Evolutionary conservation across 2,329 filamentous ascomycete genomes (phyloP), one percentile per base, ranked within the genome.

Genomic region (Colletotrichum nymphaeae): DNA sequence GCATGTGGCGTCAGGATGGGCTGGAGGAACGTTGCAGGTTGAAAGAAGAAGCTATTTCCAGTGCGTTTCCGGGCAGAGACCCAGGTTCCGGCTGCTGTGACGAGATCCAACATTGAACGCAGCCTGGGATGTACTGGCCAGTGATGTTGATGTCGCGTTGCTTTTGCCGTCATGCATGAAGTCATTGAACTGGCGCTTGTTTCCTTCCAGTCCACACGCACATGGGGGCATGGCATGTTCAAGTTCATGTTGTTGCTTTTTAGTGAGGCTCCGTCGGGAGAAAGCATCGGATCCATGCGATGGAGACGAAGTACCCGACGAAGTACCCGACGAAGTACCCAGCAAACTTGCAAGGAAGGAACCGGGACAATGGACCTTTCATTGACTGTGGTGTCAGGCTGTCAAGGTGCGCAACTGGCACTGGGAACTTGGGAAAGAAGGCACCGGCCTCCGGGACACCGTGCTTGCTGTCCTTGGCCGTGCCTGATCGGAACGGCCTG

Each of bases 231-330:
- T 22, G 12, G 28, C 30, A 32, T 46, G 26, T 63, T 35, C 14
- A 5, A 42, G 55, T 57, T 32, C 53, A 72, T 69, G 65, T 72
- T 59, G 65, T 64, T 64, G 53, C n/a, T 59, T 69, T 58, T 63
- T 53, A 63, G 59, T 64, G 66, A 72, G 69, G 65, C 69, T 72
- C 69, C 46, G 53, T 59, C 49, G 64, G 35, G 42, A 49, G 42
- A 49, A 53, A 63, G 60, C 28, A 26, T 24, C 28, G 69, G 46
- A 57, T 56, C 57, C 69, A 35, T 56, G 69, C 24, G 28, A 59
- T 46, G 28, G 42, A 49, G 32, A 35, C 32, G 32, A 12, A 35
- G 32, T 35, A 35, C 32, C 32, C 12, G 32, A 12, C 32, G 11
- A 35, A 35, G 32, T 49, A 49, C 42, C 32, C 12, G 32, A 12